These are phyloP conservation scores for Calcarisporium arbuscula DNA, from an alignment of 2,329 filamentous ascomycete species.

Conservation along the genomic window DNA sequence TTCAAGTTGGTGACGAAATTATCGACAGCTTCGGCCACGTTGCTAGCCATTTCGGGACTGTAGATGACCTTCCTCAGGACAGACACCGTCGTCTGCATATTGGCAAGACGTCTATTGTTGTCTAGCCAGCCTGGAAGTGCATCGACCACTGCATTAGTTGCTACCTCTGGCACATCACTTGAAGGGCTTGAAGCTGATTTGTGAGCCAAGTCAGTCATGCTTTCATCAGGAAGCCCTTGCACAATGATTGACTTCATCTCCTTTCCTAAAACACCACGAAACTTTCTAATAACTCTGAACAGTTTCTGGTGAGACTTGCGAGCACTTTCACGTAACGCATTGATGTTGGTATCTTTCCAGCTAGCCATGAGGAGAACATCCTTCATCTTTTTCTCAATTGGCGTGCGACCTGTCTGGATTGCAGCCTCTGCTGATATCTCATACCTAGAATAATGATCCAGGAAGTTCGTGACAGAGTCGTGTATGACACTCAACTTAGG, in stretches of 20 bases:
- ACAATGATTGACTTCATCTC: conserved; percentile 62
- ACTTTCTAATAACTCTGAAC: conserved; percentile 87
- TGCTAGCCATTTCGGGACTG: conserved; percentile 43
- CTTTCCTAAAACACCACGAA: conserved; percentile 70
- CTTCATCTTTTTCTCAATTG: conserved; percentile 86
- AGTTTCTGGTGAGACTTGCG: conserved; percentile 86
- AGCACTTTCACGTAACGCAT: conserved; percentile 80
- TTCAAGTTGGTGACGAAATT: conserved; percentile 64
- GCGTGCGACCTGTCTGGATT: conserved; percentile 60
- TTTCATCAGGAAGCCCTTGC: conserved; percentile 51
- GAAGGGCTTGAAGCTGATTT: conserved; percentile 2
- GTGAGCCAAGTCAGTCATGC: conserved; percentile 12
- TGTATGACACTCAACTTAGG: conserved; percentile 51
- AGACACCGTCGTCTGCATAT: conserved; percentile 61
- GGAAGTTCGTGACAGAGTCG: conserved; percentile 67
- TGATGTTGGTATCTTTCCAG: conserved; percentile 98
- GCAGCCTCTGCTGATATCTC: conserved; percentile 57
- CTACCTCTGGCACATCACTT: conserved; percentile 9
- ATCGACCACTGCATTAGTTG: conserved; percentile 15
- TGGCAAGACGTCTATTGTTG: conserved; percentile 60
- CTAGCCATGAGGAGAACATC: conserved; percentile 89
- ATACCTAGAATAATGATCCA: conserved; percentile 68
- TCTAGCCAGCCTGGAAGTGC: conserved; percentile 31
- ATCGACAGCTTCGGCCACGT: conserved; percentile 55
- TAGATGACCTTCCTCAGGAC: conserved; percentile 64